Evolutionary conservation across 1,284 basidiomycete genomes (phyloP).

Genomic region (Ceraceosorus guamensis): DNA sequence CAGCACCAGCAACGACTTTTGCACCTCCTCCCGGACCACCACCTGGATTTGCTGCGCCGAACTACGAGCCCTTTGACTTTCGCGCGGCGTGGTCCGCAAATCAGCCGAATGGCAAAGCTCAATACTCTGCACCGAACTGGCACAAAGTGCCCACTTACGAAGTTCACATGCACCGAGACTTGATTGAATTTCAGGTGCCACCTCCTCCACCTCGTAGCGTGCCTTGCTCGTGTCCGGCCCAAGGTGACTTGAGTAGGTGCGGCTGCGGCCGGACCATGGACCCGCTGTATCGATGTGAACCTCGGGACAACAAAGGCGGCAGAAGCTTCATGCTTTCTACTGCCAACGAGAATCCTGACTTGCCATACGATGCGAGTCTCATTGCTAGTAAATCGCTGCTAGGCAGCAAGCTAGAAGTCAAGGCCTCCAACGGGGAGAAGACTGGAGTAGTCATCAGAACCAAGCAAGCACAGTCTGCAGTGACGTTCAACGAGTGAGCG

Average conservation of each 20-base stretch:
- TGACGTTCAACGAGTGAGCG: background rate
- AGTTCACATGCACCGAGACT: background rate
- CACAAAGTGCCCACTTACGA: background rate
- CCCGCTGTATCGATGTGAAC: too few relatives aligned
- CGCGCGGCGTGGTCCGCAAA: background rate
- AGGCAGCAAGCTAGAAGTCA: background rate
- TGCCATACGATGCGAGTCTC: background rate
- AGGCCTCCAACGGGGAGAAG: background rate
- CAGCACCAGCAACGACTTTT: too few relatives aligned
- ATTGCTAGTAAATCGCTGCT: background rate
- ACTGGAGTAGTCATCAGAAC: background rate
- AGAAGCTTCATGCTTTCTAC: too few relatives aligned
- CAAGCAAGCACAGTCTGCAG: background rate
- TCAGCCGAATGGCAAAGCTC: background rate
- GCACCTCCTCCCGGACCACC: background rate
- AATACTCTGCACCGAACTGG: background rate
- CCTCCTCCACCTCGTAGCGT: background rate
- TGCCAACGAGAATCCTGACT: too few relatives aligned
- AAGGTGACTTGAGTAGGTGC: background rate
- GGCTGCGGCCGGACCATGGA: too few relatives aligned
- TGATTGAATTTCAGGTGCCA: background rate
- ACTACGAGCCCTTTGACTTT: background rate
- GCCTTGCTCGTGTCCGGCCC: background rate
- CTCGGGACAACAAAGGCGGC: too few relatives aligned
- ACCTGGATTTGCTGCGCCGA: background rate